A percentile compares a stretch with the other conserved stretches of the same genome.
Evolutionary conservation across 495 filamentous ascomycete genomes (phyloP).

Genomic region (Annulohypoxylon moriforme): DNA sequence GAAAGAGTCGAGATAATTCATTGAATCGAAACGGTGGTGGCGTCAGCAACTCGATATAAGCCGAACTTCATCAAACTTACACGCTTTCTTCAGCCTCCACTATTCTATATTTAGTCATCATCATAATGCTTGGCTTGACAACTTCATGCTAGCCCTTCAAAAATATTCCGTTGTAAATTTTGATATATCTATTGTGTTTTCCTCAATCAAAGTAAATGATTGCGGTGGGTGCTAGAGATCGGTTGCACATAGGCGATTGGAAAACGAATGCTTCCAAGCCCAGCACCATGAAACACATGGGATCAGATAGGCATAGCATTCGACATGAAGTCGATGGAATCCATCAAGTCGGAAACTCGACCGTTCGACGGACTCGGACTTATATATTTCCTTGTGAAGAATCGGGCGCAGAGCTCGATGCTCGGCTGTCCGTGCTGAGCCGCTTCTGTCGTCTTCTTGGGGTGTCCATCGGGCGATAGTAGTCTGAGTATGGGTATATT

Average conservation of each 20-base stretch:
- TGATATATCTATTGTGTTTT: neutral
- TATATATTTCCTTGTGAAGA: neutral
- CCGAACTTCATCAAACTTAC: conserved; percentile 9
- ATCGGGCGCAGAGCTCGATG: neutral
- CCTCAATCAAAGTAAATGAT: neutral
- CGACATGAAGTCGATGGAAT: neutral
- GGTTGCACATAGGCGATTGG: neutral
- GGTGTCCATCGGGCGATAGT: conserved; percentile 1
- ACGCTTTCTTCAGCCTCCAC: conserved; percentile 23
- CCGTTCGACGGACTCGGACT: neutral
- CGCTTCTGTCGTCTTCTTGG: neutral
- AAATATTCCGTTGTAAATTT: neutral
- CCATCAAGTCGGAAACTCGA: neutral
- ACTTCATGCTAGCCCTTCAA: neutral
- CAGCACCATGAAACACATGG: neutral
- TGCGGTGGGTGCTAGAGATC: neutral
- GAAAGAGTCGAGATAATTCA: conserved; percentile 12
- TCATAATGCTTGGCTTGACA: neutral
- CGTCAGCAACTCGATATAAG: conserved; percentile 31
- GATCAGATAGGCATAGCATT: neutral
- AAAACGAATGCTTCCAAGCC: neutral
- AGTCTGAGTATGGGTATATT: conserved; percentile 7
- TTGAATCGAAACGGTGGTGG: conserved; percentile 18
- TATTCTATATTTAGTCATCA: conserved; percentile 25
- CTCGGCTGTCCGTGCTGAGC: neutral